A percentile compares a stretch with the other conserved stretches of the same genome.
Conservation (phyloP, 1,284 basidiomycete genomes). For the Gomphus bonarii region DNA sequence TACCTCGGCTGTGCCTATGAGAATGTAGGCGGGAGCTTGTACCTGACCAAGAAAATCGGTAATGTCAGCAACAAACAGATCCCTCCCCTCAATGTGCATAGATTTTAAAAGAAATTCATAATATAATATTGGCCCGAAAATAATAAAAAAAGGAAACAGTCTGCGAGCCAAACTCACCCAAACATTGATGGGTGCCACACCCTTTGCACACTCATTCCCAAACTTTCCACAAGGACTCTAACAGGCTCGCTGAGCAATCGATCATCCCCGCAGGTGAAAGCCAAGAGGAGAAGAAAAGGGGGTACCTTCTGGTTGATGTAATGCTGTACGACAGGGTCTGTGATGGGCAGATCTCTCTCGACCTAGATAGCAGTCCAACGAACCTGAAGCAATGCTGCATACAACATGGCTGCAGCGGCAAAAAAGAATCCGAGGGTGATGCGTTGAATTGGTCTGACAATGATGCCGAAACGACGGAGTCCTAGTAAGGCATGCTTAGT, state of each 20-base stretch:
- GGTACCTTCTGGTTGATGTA: conserved; percentile 9
- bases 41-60: neutral
- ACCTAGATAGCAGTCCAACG: neutral
- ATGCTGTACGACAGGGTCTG: neutral
- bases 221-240: conserved; percentile 11
- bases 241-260: neutral
- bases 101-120: no score
- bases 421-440: conserved; percentile 11
- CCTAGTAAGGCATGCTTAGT: neutral
- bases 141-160: neutral
- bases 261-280: no score
- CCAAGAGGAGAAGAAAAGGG: neutral
- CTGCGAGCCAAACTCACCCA: conserved; percentile 5
- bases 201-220: conserved; percentile 7
- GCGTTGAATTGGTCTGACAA: conserved; percentile 10
- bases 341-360: neutral
- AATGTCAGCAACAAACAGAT: neutral
- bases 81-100: no score
- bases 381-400: conserved; percentile 11
- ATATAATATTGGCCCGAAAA: no score
- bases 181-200: conserved; percentile 10
- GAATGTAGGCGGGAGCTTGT: conserved; percentile 9
- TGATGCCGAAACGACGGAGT: conserved; percentile 9
- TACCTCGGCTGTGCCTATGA: conserved; percentile 11
- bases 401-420: conserved; percentile 10